A percentile compares a stretch with the other conserved stretches of the same genome.
phyloP scores from a whole-genome alignment of 2,329 filamentous ascomycete species.

The Rhytidhysteron rufulum region DNA sequence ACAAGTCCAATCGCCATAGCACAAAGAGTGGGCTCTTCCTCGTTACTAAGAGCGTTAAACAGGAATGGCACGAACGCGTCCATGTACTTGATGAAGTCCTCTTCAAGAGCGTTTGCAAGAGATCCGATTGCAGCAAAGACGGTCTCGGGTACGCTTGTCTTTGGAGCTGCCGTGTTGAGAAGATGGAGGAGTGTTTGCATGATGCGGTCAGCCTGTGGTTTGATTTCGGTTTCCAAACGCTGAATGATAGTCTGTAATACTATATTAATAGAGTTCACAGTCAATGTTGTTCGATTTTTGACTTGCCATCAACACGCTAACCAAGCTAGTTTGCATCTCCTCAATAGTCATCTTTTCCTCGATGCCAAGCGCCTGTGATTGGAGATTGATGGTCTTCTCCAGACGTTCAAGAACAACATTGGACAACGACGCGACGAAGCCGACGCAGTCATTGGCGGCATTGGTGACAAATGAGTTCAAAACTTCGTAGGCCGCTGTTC shows the following conservation, averaged over 20 bases:
- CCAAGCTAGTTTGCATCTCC: slow-evolving; percentile 95
- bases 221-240: slow-evolving; percentile 85
- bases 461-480: slow-evolving; percentile 92
- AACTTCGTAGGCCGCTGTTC: slow-evolving; percentile 95
- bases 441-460: slow-evolving; percentile 79
- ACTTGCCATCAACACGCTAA: slow-evolving; percentile 72
- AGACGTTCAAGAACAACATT: slow-evolving; percentile 87
- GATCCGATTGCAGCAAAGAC: slow-evolving; percentile 89
- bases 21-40: slow-evolving; percentile 90
- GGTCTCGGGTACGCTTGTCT: slow-evolving; percentile 91
- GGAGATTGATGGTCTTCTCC: slow-evolving; percentile 83
- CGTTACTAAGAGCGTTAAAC: slow-evolving; percentile 90
- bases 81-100: slow-evolving; percentile 97
- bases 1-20: slow-evolving; percentile 97
- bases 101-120: slow-evolving; percentile 86
- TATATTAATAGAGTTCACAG: too few species aligned
- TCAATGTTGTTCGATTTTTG: not conserved
- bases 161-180: slow-evolving; percentile 70
- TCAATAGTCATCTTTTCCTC: slow-evolving; percentile 95
- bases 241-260: slow-evolving; percentile 80
- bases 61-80: slow-evolving; percentile 88
- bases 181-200: slow-evolving; percentile 87
- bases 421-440: slow-evolving; percentile 75
- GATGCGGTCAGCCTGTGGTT: slow-evolving; percentile 85
- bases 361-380: slow-evolving; percentile 90